These are phyloP conservation scores for Penicillium flavigenum DNA, from an alignment of 495 filamentous ascomycete genomes.

Conservation along the genomic window DNA sequence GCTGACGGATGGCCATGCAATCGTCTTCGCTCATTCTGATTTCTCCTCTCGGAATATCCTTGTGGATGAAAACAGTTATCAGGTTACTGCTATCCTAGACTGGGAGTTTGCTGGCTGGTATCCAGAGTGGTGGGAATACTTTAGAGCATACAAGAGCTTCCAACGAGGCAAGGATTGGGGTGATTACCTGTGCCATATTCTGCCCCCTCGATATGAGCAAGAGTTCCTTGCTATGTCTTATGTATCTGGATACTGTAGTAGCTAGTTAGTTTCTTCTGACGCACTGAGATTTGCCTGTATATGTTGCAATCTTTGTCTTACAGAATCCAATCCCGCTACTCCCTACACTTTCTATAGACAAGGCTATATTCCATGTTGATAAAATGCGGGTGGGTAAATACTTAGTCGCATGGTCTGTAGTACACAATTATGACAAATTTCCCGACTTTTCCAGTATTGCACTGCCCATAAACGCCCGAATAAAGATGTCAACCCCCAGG, in stretches of 20 bases:
- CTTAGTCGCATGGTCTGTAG: too few species aligned
- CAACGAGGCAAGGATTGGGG: neutral
- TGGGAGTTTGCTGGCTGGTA: constrained; percentile 20
- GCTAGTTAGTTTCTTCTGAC: too few species aligned
- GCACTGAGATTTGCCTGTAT: too few species aligned
- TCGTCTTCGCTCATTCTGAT: constrained; percentile 22
- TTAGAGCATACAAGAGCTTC: neutral
- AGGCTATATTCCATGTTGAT: too few species aligned
- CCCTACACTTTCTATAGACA: too few species aligned
- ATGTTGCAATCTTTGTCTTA: too few species aligned
- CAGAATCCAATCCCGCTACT: too few species aligned
- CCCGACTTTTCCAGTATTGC: neutral
- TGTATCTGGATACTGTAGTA: neutral
- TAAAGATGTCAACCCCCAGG: neutral
- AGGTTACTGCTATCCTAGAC: constrained; percentile 15
- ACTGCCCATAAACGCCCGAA: neutral
- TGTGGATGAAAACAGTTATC: constrained; percentile 9
- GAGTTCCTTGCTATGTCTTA: neutral
- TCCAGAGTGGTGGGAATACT: constrained; percentile 14
- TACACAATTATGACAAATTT: neutral
- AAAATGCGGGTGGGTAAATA: too few species aligned
- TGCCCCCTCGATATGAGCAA: neutral
- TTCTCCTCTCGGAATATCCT: constrained; percentile 21
- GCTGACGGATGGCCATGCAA: constrained; percentile 21
- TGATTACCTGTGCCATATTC: neutral